Evolutionary conservation across 352 stramenopile genomes (phyloP).

Genomic region (Phytophthora vignae): DNA sequence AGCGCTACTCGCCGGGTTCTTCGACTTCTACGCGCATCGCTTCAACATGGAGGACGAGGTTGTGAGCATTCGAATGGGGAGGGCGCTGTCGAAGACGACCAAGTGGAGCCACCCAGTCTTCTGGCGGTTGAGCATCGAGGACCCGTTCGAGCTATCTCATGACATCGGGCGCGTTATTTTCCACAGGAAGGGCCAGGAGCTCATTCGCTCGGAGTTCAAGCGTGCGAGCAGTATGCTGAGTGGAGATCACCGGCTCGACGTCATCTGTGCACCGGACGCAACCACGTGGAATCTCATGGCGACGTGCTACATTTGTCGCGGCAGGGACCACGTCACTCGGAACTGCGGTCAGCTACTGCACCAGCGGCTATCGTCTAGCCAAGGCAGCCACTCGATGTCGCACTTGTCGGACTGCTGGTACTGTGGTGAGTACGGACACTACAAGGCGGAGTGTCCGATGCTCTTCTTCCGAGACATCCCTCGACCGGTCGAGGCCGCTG

Average conservation of each 20-base stretch:
- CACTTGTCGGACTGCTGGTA: conserved; percentile 79
- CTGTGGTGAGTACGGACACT: conserved; percentile 74
- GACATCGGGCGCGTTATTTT: conserved; percentile 87
- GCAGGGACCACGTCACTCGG: conserved; percentile 58
- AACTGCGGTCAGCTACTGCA: conserved; percentile 56
- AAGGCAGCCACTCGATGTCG: conserved; percentile 24
- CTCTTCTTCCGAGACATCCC: conserved; percentile 66
- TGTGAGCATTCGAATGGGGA: conserved; percentile 91
- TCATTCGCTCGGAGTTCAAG: conserved; percentile 67
- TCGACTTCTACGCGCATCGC: conserved; percentile 95
- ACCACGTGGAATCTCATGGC: conserved; percentile 57
- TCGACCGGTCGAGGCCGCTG: conserved; percentile 27
- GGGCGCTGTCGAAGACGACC: conserved; percentile 65
- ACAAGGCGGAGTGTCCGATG: conserved; percentile 80
- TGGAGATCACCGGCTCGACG: conserved; percentile 51
- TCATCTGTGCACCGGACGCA: conserved; percentile 61
- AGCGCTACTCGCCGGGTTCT: conserved; percentile 96
- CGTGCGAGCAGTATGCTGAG: conserved; percentile 65
- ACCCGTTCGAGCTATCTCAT: conserved; percentile 86
- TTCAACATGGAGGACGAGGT: conserved; percentile 96
- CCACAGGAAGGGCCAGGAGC: conserved; percentile 67
- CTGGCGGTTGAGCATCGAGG: conserved; percentile 89
- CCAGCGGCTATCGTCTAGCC: conserved; percentile 22
- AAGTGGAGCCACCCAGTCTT: conserved; percentile 73
- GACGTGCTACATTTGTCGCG: conserved; percentile 75